These are phyloP conservation scores for Suillus placidus DNA, from an alignment of 768 basidiomycete genomes.

Conservation along the genomic window DNA sequence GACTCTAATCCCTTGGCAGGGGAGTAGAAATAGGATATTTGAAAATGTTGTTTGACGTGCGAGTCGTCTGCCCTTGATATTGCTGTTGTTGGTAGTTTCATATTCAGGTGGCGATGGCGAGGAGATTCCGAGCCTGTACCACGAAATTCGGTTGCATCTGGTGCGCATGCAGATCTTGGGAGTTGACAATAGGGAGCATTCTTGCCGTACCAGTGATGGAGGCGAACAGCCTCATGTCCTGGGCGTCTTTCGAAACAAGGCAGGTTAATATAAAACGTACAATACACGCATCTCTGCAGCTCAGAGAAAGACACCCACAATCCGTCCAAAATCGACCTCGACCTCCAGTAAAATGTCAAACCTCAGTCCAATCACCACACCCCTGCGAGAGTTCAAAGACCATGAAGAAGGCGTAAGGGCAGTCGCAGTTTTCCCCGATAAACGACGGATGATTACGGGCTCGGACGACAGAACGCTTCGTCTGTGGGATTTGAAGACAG, in stretches of 20 bases:
- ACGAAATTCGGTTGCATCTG: no score
- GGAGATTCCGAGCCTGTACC: no score
- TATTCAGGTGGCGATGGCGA: no score
- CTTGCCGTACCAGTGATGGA: no score
- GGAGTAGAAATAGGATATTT: no score
- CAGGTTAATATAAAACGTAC: background rate
- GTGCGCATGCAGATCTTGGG: no score
- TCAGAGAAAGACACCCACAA: background rate
- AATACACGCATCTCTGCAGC: background rate
- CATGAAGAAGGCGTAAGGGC: background rate
- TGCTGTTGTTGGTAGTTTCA: no score
- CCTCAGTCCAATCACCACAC: background rate
- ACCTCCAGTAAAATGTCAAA: background rate
- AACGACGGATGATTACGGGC: background rate
- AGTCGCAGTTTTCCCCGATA: background rate
- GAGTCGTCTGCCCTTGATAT: no score
- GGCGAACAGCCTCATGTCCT: background rate
- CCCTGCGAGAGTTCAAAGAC: background rate
- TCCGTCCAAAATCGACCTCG: background rate
- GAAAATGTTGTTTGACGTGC: no score
- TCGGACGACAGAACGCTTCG: background rate
- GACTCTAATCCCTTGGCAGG: no score
- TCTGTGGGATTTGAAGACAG: background rate
- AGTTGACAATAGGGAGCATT: no score
- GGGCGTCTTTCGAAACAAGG: background rate